Base-by-base conservation (phyloP, 345 rosid genomes). In the Eutrema yunnanense region DNA sequence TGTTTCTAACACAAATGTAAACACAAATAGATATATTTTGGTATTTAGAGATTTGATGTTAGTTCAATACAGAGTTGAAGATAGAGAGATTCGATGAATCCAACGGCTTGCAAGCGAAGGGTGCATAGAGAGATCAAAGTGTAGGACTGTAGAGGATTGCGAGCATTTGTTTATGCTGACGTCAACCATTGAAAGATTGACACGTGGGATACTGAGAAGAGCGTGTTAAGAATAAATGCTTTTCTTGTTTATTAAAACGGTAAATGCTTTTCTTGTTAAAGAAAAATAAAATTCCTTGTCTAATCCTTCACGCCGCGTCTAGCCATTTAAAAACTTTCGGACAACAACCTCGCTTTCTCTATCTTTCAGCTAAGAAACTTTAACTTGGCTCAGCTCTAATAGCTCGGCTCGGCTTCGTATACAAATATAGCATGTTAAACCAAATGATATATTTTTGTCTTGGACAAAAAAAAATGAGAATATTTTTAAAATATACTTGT, bases 301-400 rank as follows among this genome's bases (percentile, higher is more conserved):
- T 76, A 76, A 76, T 69, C 74, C 79, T 76, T 69, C 79, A 76
- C 79, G 79, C 75, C 75, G 79, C 75, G 79, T 76, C 75, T 76
- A 76, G 56, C 73, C 58, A 76, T 69, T 66, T 66, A 27, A 30
- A 49, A 10, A 3, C 2, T 67, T 66, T 67, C 50, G 44, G 56
- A 61, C 69, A 49, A 67, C 68, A 22, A 67, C 69, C 34, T 74
- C 61, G 68, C 73, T 67, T 68, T 75, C 63, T 60, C 63, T 60
- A 22, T 61, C 73, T 75, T 36, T 68, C 48, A 73, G 52, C 72
- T 65, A 19, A 30, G 6, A 10, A 34, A 5, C 49, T 63, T 10
- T n/a, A 52, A 4, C 14, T 40, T 41, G 38, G 55, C 56, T 69
- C 36, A 43, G 22, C 26, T 40, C 1, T 26, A 16, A 11, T 7